Evolutionary conservation across 2,329 filamentous ascomycete species (phyloP), one percentile per base, ranked within the genome.

Genomic region (Trichothecium sympodiale): DNA sequence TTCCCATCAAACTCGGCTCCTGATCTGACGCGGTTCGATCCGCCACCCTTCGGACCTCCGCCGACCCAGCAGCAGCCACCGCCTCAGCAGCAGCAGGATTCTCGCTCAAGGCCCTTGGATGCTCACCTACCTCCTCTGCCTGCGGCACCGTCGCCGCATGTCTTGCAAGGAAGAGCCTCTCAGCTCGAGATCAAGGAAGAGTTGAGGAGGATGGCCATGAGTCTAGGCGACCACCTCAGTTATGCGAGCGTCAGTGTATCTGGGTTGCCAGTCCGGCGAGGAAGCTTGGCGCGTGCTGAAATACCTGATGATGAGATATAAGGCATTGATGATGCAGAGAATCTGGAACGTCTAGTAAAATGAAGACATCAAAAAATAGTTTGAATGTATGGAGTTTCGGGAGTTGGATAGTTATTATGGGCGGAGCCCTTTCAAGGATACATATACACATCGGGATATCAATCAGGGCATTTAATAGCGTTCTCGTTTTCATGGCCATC

Each of bases 81-180:
- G 28, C 37, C 38, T 14, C 38, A 33, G 17, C 38, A 46, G 4
- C 38, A 44, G 27, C 36, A 43, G 28, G 46, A 46, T 13, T 35
- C 38, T 12, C 32, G 39, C 23, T 39, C 17, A 33, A 28, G 20
- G 10, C 20, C 20, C 6, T 25, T 25, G 20, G 20, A 25, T 25
- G 20, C 20, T 10, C 20, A 25, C 15, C 46, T 62, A 37, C 62
- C 60, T 14, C 57, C 54, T 3, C 54, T 58, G 17, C 67, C 62
- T 4, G 55, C 55, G 3, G 64, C 66, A 8, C 72, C 71, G 2
- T 63, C 66, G 2, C 52, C 61, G 3, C 60, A 62, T 35, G 69
- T 73, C 29, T 67, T 77, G 60, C 70, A 75, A 47, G 69, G 69
- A 3, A 59, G 64, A 23, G 69, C 69, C 1, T 64, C 66, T 0